Evolutionary conservation across 148 eudicot genomes (phyloP).

Genomic region (Persicaria maculosa): DNA sequence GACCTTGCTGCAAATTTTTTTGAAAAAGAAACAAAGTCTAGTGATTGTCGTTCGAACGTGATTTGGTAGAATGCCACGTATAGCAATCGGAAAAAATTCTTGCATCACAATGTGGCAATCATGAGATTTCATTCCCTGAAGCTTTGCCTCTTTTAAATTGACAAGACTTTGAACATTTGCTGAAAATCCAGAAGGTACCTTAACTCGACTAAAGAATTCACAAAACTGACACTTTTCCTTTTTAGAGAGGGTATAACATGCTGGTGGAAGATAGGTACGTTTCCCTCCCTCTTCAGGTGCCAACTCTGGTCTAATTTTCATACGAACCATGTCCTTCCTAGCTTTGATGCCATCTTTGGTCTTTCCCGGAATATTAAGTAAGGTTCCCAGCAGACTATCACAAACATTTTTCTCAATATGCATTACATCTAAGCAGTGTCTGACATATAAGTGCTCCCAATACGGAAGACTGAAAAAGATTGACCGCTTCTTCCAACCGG

Average conservation of each 20-base stretch:
- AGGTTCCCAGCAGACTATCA: too few relatives aligned
- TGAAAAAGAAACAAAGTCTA: slow-evolving; percentile 6
- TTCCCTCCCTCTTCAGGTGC: not conserved
- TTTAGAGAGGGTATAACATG: slow-evolving; percentile 2
- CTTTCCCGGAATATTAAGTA: too few relatives aligned
- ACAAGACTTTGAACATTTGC: slow-evolving; percentile 1
- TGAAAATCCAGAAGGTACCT: slow-evolving; percentile 15
- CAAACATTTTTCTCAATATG: too few relatives aligned
- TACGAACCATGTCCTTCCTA: not conserved
- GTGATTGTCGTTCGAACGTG: not conserved
- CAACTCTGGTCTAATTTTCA: not conserved
- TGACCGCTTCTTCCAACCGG: slow-evolving; percentile 5
- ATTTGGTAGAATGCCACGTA: not conserved
- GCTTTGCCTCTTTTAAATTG: not conserved
- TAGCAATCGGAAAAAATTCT: slow-evolving; percentile 1
- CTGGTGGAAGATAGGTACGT: not conserved
- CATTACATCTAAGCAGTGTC: slow-evolving; percentile 9
- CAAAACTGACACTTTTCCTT: not conserved
- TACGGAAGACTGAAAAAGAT: not conserved
- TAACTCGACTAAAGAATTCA: not conserved
- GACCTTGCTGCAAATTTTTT: not conserved
- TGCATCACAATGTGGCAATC: slow-evolving; percentile 5
- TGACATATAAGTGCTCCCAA: not conserved
- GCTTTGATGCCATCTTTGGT: not conserved
- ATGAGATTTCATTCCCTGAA: slow-evolving; percentile 1